phyloP scores from a whole-genome alignment of 192 early-diverging fungal genomes.

The Backusella luteola region DNA sequence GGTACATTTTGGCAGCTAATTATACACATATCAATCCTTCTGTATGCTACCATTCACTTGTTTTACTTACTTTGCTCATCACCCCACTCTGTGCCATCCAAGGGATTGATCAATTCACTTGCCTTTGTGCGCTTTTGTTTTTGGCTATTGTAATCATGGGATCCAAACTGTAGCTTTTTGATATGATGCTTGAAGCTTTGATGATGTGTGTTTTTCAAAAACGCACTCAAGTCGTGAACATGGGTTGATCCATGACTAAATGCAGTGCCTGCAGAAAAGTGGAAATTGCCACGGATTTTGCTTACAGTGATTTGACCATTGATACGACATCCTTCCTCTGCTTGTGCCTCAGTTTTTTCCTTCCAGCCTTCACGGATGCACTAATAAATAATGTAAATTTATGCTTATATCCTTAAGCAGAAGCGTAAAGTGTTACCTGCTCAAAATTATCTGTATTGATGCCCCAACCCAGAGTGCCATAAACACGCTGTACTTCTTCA shows the following conservation, averaged over 20 bases:
- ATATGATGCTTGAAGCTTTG: constrained; percentile 84
- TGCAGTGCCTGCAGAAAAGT: constrained; percentile 83
- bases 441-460: constrained; percentile 76
- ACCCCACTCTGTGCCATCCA: constrained; percentile 59
- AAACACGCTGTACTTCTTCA: constrained; percentile 81
- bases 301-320: constrained; percentile 78
- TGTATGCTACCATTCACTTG: too few species aligned
- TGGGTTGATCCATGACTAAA: constrained; percentile 51
- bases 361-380: constrained; percentile 82
- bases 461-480: constrained; percentile 77
- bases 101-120: constrained; percentile 51
- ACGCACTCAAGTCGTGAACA: constrained; percentile 24
- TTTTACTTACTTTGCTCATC: constrained; percentile 38
- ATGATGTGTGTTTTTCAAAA: constrained; percentile 35
- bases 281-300: constrained; percentile 90
- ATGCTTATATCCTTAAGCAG: too few species aligned
- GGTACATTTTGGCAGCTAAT: constrained; percentile 57
- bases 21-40: not conserved
- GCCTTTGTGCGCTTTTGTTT: constrained; percentile 18
- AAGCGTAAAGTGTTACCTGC: constrained; percentile 44
- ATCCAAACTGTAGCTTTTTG: constrained; percentile 79
- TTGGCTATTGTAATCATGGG: not conserved
- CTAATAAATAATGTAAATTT: constrained; percentile 17
- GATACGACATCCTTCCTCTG: constrained; percentile 86
- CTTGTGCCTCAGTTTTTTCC: constrained; percentile 70